Evolutionary conservation across 2,329 filamentous ascomycete genomes (phyloP).

Genomic region (Calonectria crousiana): DNA sequence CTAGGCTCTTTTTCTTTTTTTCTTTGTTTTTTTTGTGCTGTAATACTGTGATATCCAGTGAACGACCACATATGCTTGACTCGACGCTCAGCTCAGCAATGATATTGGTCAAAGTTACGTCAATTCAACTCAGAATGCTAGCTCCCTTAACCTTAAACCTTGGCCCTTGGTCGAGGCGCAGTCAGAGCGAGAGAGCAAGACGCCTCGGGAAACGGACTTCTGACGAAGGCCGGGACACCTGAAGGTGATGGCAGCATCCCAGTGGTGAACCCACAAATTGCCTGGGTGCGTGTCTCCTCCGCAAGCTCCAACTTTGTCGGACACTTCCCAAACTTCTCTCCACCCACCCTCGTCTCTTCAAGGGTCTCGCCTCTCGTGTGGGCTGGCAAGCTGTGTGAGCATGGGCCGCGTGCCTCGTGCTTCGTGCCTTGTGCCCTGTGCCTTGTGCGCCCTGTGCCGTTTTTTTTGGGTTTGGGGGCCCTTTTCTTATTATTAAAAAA

Average conservation of each 20-base stretch:
- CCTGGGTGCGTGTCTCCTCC: constrained; percentile 2
- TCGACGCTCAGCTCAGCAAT: neutral
- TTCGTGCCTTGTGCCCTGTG: neutral
- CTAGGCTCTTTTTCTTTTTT: neutral
- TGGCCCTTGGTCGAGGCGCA: neutral
- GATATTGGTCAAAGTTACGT: neutral
- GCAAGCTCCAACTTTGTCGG: constrained; percentile 9
- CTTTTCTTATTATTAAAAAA: neutral
- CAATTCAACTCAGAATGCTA: neutral
- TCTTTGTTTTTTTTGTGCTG: neutral
- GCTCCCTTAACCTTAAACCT: constrained; percentile 7
- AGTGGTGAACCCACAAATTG: constrained; percentile 3
- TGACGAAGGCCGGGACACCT: neutral
- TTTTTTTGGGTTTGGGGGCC: neutral
- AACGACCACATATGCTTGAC: neutral
- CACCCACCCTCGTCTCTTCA: neutral
- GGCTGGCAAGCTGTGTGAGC: neutral
- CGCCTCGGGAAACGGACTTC: neutral
- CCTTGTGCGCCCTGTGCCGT: neutral
- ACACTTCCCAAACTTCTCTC: neutral
- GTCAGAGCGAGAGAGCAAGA: neutral
- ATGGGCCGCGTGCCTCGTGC: neutral
- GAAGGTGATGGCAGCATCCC: neutral
- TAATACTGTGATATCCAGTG: neutral
- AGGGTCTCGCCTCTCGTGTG: neutral